These are phyloP conservation scores for Fusarium sacchari DNA, from an alignment of 2,329 filamentous ascomycete species.

Conservation along the genomic window DNA sequence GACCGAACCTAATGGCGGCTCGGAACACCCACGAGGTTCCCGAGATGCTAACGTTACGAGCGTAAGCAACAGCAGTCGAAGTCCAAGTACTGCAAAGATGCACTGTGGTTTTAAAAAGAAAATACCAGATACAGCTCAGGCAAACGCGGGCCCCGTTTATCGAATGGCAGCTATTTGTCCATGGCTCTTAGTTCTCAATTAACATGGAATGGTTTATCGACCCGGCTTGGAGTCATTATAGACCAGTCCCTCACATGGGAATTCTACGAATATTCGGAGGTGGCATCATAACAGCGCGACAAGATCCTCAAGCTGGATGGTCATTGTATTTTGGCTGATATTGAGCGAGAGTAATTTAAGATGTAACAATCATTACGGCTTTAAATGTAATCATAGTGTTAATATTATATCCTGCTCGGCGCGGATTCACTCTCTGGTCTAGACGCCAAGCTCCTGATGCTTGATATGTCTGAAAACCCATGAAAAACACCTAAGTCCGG, in stretches of 20 bases:
- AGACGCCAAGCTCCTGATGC: conserved; percentile 1
- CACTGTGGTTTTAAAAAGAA: accelerated
- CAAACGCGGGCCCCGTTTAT: background rate
- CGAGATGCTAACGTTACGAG: accelerated
- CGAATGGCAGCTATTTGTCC: background rate
- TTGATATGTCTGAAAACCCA: conserved; percentile 15
- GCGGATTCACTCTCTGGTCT: background rate
- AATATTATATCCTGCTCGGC: background rate
- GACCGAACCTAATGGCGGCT: accelerated
- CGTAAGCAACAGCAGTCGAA: background rate
- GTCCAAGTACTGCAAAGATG: accelerated
- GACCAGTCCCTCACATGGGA: background rate
- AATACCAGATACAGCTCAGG: background rate
- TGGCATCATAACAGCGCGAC: too few species aligned
- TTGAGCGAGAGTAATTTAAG: too few species aligned
- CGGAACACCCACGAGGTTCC: accelerated
- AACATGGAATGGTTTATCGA: background rate
- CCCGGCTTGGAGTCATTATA: background rate
- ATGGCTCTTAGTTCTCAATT: background rate
- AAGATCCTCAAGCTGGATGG: too few species aligned
- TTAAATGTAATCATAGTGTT: background rate
- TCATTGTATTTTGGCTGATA: too few species aligned
- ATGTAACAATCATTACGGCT: too few species aligned
- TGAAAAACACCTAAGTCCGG: conserved; percentile 2
- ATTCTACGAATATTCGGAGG: too few species aligned